Evolutionary conservation across 139 green algal species (phyloP).

Genomic region (Eudorina sp.): DNA sequence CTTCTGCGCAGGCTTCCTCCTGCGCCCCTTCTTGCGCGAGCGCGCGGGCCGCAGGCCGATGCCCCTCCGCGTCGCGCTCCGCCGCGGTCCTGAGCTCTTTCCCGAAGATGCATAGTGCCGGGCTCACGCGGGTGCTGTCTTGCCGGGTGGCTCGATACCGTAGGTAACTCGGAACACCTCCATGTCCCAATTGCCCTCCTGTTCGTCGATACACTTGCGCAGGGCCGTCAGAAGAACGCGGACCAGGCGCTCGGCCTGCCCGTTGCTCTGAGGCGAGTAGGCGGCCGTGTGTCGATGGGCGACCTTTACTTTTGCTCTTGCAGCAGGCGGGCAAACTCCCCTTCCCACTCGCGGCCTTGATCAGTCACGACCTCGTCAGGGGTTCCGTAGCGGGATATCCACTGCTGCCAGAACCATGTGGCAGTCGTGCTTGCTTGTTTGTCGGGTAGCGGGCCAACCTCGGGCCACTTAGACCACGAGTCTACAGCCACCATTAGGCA

Average conservation of each 20-base stretch:
- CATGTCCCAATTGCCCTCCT: not conserved
- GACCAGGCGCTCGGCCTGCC: not conserved
- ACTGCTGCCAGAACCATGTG: not conserved
- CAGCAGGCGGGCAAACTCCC: not conserved
- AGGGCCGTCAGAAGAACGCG: not conserved
- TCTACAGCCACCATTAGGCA: conserved; percentile 3
- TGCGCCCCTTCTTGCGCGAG: too few species aligned
- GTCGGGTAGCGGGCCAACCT: not conserved
- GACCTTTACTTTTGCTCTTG: not conserved
- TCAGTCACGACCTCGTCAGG: not conserved
- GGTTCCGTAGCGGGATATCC: not conserved
- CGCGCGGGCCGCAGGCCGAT: too few species aligned
- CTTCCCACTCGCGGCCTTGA: not conserved
- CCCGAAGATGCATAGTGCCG: not conserved
- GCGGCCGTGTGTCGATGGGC: not conserved
- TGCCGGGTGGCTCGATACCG: not conserved
- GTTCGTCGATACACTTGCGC: not conserved
- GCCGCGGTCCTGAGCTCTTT: not conserved
- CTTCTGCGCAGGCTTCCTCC: too few species aligned
- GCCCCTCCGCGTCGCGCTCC: too few species aligned
- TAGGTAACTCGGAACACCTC: not conserved
- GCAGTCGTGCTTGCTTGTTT: not conserved
- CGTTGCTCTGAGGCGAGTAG: not conserved
- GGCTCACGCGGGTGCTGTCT: conserved; percentile 15
- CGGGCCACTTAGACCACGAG: conserved; percentile 11